Evolutionary conservation across 192 early-diverging fungal genomes (phyloP).

Genomic region (Mortierella alpina): DNA sequence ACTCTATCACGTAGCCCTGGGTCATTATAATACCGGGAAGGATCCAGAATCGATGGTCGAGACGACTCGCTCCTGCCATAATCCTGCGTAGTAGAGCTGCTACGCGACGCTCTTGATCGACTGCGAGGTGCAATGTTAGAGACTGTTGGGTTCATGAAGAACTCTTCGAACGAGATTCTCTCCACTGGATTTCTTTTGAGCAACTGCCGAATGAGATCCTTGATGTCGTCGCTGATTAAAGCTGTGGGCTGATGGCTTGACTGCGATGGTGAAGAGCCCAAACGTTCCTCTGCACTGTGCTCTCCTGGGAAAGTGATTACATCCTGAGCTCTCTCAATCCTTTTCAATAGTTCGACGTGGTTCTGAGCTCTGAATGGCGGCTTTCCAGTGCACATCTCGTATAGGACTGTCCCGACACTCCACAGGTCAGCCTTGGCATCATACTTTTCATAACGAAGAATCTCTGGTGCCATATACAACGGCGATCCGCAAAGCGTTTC

Average conservation of each 20-base stretch:
- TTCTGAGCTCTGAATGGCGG: conserved; percentile 94
- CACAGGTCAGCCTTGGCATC: conserved; percentile 96
- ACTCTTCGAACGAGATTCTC: conserved; percentile 93
- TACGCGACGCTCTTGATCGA: conserved; percentile 27
- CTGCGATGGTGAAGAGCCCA: conserved; percentile 35
- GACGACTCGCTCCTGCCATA: conserved; percentile 9
- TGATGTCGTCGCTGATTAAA: conserved; percentile 74
- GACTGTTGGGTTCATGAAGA: conserved; percentile 88
- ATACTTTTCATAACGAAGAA: conserved; percentile 90
- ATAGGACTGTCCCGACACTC: conserved; percentile 95
- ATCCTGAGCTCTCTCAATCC: conserved; percentile 89
- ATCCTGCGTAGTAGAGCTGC: conserved; percentile 18
- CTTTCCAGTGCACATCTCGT: conserved; percentile 91
- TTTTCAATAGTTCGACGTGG: conserved; percentile 90
- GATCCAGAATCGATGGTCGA: conserved; percentile 4
- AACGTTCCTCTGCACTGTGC: conserved; percentile 4
- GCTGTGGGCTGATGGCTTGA: conserved; percentile 4
- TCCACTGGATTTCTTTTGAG: conserved; percentile 89
- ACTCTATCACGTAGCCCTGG: conserved; percentile 13
- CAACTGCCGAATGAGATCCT: conserved; percentile 84
- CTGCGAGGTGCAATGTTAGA: conserved; percentile 31
- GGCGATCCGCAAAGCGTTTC: conserved; percentile 98
- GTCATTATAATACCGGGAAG: conserved; percentile 23
- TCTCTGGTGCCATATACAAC: conserved; percentile 94
- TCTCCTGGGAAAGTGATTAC: conserved; percentile 90